Evolutionary conservation across 768 basidiomycete species (phyloP).

Genomic region (Trametes punicea): DNA sequence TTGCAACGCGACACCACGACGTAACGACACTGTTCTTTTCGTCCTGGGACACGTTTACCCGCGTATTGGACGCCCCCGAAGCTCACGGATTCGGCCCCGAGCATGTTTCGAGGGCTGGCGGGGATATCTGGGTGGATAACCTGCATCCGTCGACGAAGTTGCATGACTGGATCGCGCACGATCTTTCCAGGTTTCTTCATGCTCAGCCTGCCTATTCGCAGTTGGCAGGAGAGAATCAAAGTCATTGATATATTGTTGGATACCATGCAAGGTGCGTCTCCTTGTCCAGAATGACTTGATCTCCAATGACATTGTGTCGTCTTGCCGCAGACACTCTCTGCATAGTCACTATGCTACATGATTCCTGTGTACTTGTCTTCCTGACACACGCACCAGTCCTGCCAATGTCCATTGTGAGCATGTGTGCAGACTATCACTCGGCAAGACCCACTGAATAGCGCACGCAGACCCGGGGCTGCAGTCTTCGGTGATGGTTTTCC

Average conservation of each 20-base stretch:
- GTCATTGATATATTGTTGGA: too few relatives aligned
- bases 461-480: not conserved
- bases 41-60: conserved; percentile 43
- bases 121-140: conserved; percentile 49
- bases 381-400: not conserved
- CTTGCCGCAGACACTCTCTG: too few relatives aligned
- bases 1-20: conserved; percentile 41
- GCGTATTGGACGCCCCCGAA: conserved; percentile 44
- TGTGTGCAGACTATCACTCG: too few relatives aligned
- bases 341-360: too few relatives aligned
- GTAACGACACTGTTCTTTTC: conserved; percentile 49
- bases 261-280: too few relatives aligned
- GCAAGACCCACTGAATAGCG: not conserved
- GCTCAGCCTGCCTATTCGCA: conserved; percentile 3
- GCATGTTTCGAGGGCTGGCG: conserved; percentile 34
- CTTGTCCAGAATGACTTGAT: too few relatives aligned
- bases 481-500: not conserved
- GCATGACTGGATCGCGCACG: conserved; percentile 46
- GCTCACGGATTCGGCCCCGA: conserved; percentile 36
- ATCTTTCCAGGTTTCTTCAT: conserved; percentile 35
- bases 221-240: too few relatives aligned
- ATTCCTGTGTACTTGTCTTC: not conserved
- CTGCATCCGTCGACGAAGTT: conserved; percentile 52
- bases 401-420: not conserved
- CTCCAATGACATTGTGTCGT: too few relatives aligned